Evolutionary conservation across 73 alveolate genomes (phyloP).

Genomic region (Symbiodinium pilosum): DNA sequence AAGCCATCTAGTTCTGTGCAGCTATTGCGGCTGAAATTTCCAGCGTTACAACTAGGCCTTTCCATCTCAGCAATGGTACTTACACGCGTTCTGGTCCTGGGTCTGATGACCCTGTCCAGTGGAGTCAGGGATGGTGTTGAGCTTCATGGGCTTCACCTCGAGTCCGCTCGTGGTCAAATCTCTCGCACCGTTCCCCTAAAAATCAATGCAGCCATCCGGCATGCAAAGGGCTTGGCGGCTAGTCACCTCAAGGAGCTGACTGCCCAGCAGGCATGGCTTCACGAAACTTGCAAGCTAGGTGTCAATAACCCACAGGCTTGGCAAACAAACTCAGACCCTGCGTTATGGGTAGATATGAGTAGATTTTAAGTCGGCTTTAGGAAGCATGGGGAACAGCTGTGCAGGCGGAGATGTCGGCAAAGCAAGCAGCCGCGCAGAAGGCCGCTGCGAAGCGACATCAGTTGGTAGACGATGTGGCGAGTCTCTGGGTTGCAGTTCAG

Average conservation of each 20-base stretch:
- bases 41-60: background rate
- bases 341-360: too few relatives aligned
- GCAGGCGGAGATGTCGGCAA: background rate
- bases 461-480: background rate
- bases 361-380: too few relatives aligned
- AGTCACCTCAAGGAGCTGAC: constrained; percentile 6
- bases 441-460: background rate
- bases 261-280: background rate
- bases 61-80: background rate
- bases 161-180: background rate
- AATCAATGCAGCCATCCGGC: constrained; percentile 28
- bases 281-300: too few relatives aligned
- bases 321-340: too few relatives aligned
- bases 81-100: background rate
- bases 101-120: background rate
- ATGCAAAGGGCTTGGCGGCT: constrained; percentile 24
- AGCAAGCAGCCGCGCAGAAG: background rate
- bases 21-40: too few relatives aligned
- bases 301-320: too few relatives aligned
- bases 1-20: too few relatives aligned
- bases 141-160: background rate
- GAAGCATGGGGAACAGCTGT: too few relatives aligned
- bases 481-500: too few relatives aligned
- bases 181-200: constrained; percentile 34
- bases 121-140: constrained; percentile 23